Percentiles rank a stretch among this genome's conserved stretches.
Conservation (phyloP, 2,329 filamentous ascomycete genomes). For the Xylaria sp. region DNA sequence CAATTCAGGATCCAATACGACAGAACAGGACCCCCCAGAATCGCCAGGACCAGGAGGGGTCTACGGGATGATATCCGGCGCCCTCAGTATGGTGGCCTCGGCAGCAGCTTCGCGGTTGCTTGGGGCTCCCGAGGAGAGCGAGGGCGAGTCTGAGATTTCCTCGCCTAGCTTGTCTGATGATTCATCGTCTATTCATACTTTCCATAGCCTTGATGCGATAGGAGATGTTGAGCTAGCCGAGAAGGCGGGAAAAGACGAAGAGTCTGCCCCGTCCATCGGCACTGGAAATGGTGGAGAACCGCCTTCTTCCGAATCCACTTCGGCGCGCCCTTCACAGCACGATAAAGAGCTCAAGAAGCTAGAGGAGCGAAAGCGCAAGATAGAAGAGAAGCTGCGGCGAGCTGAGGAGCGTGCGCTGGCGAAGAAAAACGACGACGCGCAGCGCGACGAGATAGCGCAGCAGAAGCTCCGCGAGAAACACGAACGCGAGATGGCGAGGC, state of each 20-base stretch:
- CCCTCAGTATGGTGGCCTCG: conserved; percentile 62
- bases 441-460: conserved; percentile 54
- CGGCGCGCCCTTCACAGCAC: conserved; percentile 53
- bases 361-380: conserved; percentile 62
- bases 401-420: conserved; percentile 45
- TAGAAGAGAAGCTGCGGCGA: conserved; percentile 55
- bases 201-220: conserved; percentile 64
- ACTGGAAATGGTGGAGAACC: conserved; percentile 46
- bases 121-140: conserved; percentile 47
- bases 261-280: conserved; percentile 42
- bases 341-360: conserved; percentile 75
- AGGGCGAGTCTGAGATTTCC: conserved; percentile 48
- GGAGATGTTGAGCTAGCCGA: conserved; percentile 51
- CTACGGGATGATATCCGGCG: conserved; percentile 66
- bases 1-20: conserved; percentile 37
- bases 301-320: conserved; percentile 53
- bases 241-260: conserved; percentile 34
- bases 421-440: conserved; percentile 60
- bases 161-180: conserved; percentile 52
- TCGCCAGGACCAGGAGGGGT: conserved; percentile 58
- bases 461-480: conserved; percentile 72
- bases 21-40: conserved; percentile 44
- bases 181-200: conserved; percentile 60
- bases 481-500: conserved; percentile 70
- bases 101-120: conserved; percentile 62